A percentile compares a stretch with the other conserved stretches of the same genome.
phyloP scores from a whole-genome alignment of 192 early-diverging fungal species.

The Jimgerdemannia flammicorona region DNA sequence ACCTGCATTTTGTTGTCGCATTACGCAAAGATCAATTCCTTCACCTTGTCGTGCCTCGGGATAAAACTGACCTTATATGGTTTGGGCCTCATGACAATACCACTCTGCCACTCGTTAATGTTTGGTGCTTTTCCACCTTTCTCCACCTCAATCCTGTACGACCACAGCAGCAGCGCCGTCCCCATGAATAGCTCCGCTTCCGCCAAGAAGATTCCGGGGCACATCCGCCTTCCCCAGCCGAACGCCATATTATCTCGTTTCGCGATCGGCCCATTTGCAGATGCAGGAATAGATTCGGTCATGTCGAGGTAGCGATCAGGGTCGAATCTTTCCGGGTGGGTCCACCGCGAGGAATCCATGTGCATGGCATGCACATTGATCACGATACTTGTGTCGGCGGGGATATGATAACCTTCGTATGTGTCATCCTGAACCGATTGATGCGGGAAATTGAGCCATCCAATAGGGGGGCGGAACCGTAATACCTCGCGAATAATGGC shows the following conservation, averaged over 20 bases:
- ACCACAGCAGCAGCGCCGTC: slow-evolving; percentile 2
- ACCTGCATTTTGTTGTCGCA: not conserved
- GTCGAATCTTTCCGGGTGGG: slow-evolving; percentile 38
- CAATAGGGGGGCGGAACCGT: slow-evolving; percentile 6
- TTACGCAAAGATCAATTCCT: not conserved
- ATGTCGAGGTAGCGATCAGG: slow-evolving; percentile 34
- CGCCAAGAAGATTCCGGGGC: slow-evolving; percentile 18
- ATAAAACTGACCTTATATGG: not conserved
- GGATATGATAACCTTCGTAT: slow-evolving; percentile 38
- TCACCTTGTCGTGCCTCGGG: not conserved
- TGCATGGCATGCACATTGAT: slow-evolving; percentile 47
- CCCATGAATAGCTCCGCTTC: slow-evolving; percentile 10
- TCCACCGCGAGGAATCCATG: slow-evolving; percentile 17
- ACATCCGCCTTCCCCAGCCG: slow-evolving; percentile 14
- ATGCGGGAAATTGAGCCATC: slow-evolving; percentile 2
- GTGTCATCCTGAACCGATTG: slow-evolving; percentile 31
- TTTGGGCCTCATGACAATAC: not conserved
- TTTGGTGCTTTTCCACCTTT: not conserved
- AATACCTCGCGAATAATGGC: slow-evolving; percentile 32
- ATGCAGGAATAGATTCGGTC: too few species aligned
- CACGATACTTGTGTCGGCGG: slow-evolving; percentile 38
- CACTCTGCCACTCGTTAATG: not conserved
- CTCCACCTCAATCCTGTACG: slow-evolving; percentile 6
- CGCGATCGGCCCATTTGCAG: not conserved
- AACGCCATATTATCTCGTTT: slow-evolving; percentile 13